Evolutionary conservation across 2,329 filamentous ascomycete genomes (phyloP).

Genomic region (Ophiostoma montium): DNA sequence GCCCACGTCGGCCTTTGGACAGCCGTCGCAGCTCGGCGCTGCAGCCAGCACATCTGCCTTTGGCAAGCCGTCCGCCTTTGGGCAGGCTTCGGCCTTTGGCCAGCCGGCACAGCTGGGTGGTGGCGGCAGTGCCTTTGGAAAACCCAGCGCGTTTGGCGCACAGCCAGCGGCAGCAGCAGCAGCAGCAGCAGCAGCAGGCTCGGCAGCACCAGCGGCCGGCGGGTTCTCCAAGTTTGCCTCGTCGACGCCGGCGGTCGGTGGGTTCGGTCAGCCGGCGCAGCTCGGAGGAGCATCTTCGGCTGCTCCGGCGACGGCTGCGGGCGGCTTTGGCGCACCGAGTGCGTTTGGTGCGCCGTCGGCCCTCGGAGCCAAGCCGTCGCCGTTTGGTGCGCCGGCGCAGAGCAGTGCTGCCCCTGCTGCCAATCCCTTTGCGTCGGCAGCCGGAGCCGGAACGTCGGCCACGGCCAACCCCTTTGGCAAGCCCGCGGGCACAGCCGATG

Average conservation of each 20-base stretch:
- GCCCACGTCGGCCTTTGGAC: constrained; percentile 12
- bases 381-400: constrained; percentile 18
- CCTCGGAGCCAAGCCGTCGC: constrained; percentile 18
- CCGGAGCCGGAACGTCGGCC: background rate
- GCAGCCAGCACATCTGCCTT: constrained; percentile 14
- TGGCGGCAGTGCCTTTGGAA: constrained; percentile 7
- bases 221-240: constrained; percentile 18
- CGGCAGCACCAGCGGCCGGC: background rate
- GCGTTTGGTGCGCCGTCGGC: constrained; percentile 18
- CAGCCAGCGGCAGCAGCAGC: constrained; percentile 5
- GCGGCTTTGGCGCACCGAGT: constrained; percentile 2
- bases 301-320: background rate
- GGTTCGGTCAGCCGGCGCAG: constrained; percentile 20
- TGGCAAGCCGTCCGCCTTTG: constrained; percentile 18
- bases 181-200: constrained; percentile 15
- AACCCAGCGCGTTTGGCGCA: constrained; percentile 23
- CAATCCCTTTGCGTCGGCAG: constrained; percentile 20
- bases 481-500: background rate
- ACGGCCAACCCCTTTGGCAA: constrained; percentile 1
- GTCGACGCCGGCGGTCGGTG: constrained; percentile 16
- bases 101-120: constrained; percentile 16
- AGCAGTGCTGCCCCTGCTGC: constrained; percentile 15
- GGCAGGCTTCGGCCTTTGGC: constrained; percentile 10
- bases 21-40: constrained; percentile 14
- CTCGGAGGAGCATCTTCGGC: background rate